These are phyloP conservation scores for Penicillium argentinense DNA, from an alignment of 495 filamentous ascomycete genomes.

Conservation along the genomic window DNA sequence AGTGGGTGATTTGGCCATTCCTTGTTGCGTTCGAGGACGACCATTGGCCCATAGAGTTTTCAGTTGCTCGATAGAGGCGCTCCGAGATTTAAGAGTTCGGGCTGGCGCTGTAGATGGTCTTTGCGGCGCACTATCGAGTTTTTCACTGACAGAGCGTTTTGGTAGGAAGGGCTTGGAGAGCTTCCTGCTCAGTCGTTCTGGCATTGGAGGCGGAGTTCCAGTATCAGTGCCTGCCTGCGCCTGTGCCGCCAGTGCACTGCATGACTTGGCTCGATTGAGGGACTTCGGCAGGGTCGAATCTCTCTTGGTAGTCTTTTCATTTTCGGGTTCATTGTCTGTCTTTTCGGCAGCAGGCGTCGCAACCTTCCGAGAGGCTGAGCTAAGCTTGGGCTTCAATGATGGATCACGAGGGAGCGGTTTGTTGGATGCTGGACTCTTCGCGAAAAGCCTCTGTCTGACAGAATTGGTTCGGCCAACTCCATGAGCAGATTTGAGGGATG, in stretches of 20 bases:
- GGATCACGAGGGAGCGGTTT: constrained; percentile 42
- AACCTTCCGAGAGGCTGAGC: constrained; percentile 9
- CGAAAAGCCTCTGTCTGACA: constrained; percentile 25
- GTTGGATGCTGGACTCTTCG: constrained; percentile 19
- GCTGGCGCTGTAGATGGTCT: constrained; percentile 33
- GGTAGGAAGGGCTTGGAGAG: constrained; percentile 32
- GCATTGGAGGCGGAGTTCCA: constrained; percentile 19
- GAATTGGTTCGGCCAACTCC: constrained; percentile 17
- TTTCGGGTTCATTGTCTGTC: background rate
- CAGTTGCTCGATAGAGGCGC: constrained; percentile 29
- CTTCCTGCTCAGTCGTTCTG: constrained; percentile 23
- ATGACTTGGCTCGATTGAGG: constrained; percentile 25
- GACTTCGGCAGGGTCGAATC: constrained; percentile 8
- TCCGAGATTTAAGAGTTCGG: constrained; percentile 26
- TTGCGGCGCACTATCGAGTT: constrained; percentile 6
- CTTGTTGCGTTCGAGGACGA: constrained; percentile 20
- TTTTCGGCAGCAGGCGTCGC: constrained; percentile 17
- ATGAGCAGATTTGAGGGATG: constrained; percentile 18
- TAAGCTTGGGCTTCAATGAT: constrained; percentile 8
- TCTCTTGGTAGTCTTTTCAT: constrained; percentile 1
- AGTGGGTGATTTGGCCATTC: constrained; percentile 7
- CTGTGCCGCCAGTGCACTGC: constrained; percentile 21
- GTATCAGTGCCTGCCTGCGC: constrained; percentile 3
- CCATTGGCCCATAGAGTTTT: constrained; percentile 21
- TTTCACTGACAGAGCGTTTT: constrained; percentile 25